Evolutionary conservation across 192 early-diverging fungal genomes (phyloP).

Genomic region (Backusella morwellensis): DNA sequence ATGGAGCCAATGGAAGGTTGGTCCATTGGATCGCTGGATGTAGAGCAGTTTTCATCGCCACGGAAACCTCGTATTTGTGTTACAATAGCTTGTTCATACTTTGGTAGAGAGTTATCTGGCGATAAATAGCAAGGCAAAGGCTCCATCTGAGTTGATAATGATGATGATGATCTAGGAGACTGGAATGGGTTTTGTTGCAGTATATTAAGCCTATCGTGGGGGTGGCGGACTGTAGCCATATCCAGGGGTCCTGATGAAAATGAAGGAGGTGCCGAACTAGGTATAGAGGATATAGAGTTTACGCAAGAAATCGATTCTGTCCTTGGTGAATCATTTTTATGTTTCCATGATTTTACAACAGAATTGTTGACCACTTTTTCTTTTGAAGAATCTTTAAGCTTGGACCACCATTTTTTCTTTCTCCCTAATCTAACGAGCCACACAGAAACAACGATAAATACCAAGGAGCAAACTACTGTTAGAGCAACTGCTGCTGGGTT

Average conservation of each 20-base stretch:
- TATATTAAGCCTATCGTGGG: neutral
- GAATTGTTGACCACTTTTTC: neutral
- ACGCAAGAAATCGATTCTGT: neutral
- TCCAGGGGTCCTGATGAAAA: slow-evolving; percentile 12
- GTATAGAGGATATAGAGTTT: slow-evolving; percentile 7
- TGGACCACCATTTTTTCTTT: neutral
- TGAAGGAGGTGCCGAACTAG: slow-evolving; percentile 19
- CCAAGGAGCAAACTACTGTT: neutral
- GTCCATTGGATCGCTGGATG: neutral
- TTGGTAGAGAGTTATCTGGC: slow-evolving; percentile 12
- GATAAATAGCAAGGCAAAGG: slow-evolving; percentile 11
- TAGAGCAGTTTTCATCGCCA: neutral
- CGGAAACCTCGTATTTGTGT: slow-evolving; percentile 17
- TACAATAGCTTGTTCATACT: slow-evolving; percentile 27
- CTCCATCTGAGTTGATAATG: neutral
- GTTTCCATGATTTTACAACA: slow-evolving; percentile 4
- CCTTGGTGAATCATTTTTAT: neutral
- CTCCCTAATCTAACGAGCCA: neutral
- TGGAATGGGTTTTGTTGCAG: neutral
- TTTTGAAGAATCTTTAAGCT: slow-evolving; percentile 5
- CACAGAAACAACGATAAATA: neutral
- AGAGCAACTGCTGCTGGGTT: slow-evolving; percentile 2
- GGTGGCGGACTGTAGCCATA: neutral
- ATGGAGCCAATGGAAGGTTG: neutral
- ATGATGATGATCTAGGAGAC: neutral